phyloP scores from a whole-genome alignment of 2,329 filamentous ascomycete species.

The Ophiostoma populinum region DNA sequence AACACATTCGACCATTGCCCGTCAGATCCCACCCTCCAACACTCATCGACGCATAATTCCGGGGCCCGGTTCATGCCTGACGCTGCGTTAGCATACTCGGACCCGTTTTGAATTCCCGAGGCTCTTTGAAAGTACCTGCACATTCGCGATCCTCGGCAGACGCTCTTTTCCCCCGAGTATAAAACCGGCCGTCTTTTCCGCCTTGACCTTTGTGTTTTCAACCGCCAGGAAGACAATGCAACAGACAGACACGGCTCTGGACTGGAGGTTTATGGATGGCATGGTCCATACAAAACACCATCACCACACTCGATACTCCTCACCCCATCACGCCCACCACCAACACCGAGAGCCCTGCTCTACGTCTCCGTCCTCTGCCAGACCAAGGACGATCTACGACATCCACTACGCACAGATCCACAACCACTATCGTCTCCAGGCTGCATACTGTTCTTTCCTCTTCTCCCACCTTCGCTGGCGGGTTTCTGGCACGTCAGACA shows the following conservation, averaged over 20 bases:
- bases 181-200: background rate
- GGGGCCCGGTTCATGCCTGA: too few species aligned
- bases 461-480: background rate
- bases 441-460: background rate
- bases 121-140: too few species aligned
- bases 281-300: background rate
- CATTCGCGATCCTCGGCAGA: too few species aligned
- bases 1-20: too few species aligned
- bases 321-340: background rate
- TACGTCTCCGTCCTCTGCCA: background rate
- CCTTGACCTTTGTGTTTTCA: background rate
- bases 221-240: slow-evolving; percentile 4
- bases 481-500: background rate
- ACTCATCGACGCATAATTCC: too few species aligned
- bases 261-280: slow-evolving; percentile 7
- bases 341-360: background rate
- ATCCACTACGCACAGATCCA: background rate
- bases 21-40: too few species aligned
- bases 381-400: background rate
- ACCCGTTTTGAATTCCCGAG: too few species aligned
- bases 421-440: background rate
- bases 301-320: background rate
- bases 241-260: slow-evolving; percentile 4
- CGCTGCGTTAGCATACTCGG: too few species aligned
- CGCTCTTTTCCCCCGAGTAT: too few species aligned